These are phyloP conservation scores for Hibiscus tridactylites DNA, from an alignment of 345 rosid species.

Conservation along the genomic window DNA sequence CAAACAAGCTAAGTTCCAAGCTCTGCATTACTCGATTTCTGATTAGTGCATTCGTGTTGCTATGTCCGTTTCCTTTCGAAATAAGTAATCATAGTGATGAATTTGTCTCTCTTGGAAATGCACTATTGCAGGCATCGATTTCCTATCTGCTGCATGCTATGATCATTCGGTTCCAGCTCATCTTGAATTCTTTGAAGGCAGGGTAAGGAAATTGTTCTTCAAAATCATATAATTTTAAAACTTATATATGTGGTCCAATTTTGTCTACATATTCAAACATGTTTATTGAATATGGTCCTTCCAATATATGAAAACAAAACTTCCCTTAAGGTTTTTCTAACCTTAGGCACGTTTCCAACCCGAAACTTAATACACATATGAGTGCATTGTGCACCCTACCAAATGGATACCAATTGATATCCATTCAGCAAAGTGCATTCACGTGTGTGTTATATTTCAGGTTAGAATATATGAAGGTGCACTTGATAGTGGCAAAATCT, in stretches of 20 bases:
- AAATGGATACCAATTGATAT: too few relatives aligned
- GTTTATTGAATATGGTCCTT: too few relatives aligned
- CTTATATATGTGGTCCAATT: background rate
- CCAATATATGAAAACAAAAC: too few relatives aligned
- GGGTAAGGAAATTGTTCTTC: slow-evolving; percentile 27
- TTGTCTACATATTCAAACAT: too few relatives aligned
- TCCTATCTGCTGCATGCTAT: slow-evolving; percentile 61
- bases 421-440: too few relatives aligned
- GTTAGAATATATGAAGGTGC: too few relatives aligned
- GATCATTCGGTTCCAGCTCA: slow-evolving; percentile 37
- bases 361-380: too few relatives aligned
- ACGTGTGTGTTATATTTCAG: too few relatives aligned
- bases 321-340: too few relatives aligned
- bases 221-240: background rate
- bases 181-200: slow-evolving; percentile 34
- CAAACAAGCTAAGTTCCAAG: background rate
- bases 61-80: background rate
- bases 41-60: slow-evolving; percentile 13
- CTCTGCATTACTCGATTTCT: background rate
- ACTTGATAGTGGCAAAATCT: too few relatives aligned
- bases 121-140: slow-evolving; percentile 49
- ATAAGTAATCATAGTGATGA: background rate
- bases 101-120: slow-evolving; percentile 4
- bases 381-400: too few relatives aligned
- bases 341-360: too few relatives aligned